Evolutionary conservation across 192 early-diverging fungal genomes (phyloP).

Genomic region (Borealophlyctis nickersoniae): DNA sequence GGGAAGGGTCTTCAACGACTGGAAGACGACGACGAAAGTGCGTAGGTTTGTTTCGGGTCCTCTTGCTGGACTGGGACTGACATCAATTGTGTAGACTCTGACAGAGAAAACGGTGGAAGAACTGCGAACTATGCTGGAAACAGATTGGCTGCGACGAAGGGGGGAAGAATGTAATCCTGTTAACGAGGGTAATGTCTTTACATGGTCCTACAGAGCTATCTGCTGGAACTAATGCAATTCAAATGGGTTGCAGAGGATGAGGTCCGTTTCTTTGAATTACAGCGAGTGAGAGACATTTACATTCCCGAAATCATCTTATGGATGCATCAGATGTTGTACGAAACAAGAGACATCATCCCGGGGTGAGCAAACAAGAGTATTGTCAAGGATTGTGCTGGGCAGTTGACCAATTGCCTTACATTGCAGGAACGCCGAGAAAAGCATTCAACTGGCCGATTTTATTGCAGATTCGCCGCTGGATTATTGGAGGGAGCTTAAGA

Average conservation of each 20-base stretch:
- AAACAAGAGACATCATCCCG: constrained; percentile 53
- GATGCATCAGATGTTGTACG: constrained; percentile 65
- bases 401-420: no score
- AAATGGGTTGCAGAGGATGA: background rate
- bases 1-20: no score
- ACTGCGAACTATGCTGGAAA: constrained; percentile 5
- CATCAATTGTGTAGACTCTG: constrained; percentile 2
- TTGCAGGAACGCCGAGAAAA: constrained; percentile 23
- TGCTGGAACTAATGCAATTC: background rate
- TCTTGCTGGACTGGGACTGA: no score
- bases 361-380: no score
- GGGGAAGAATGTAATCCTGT: no score
- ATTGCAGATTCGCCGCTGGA: constrained; percentile 41
- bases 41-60: no score
- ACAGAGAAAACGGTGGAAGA: constrained; percentile 5
- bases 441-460: constrained; percentile 53
- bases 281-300: constrained; percentile 37
- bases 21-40: no score
- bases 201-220: background rate
- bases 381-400: no score
- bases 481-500: background rate
- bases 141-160: background rate
- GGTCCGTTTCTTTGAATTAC: constrained; percentile 13
- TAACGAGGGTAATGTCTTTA: no score
- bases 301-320: constrained; percentile 65